Evolutionary conservation across 352 stramenopile species (phyloP), one percentile per base, ranked within the genome.

Genomic region (Globisporangium rhizosaccharum): DNA sequence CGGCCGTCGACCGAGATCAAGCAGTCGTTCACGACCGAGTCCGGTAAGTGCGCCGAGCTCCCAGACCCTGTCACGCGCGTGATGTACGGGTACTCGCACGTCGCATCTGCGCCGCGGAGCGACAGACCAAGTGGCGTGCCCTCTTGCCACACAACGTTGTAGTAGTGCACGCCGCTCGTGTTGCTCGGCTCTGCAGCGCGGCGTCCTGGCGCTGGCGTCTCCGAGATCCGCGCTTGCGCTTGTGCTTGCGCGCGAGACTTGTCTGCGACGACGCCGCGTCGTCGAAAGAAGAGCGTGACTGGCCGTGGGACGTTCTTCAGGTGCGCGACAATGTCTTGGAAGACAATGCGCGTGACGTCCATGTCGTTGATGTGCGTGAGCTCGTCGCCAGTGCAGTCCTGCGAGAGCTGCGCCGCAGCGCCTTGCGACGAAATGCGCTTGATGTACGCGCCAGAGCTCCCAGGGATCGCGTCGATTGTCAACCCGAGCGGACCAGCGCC

Each of bases 281-380:
- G 79, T 39, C 74, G 72, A 59, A 94, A 94, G 51, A 82, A 82
- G 28, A 94, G 78, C 14, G 82, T 92, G 51, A 94, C 81, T 0
- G 85, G 85, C 10, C 85, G 83, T 39, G 82, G 85, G 20, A 86
- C 80, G 51, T 79, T 87, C 65, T 90, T 91, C 5, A 94, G 65
- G 59, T 92, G 79, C 2, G 68, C 61, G 20, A 94, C 83, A 51
- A 94, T 92, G 37, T 92, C 81, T 25, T 81, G 70, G 66, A 92
- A 94, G 23, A 73, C 66, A 57, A 94, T 63, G 28, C 69, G 79
- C 18, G 64, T 71, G n/a, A 92, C 76, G 59, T 92, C 80, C 66
- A 92, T 88, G 50, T 92, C 83, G 59, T 94, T 94, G 59, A 94
- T 92, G 59, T 92, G 79, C 15, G 80, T 91, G 51, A 94, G 70